Evolutionary conservation across 345 rosid genomes (phyloP), one percentile per base, ranked within the genome.

Genomic region (Syzygium grande): DNA sequence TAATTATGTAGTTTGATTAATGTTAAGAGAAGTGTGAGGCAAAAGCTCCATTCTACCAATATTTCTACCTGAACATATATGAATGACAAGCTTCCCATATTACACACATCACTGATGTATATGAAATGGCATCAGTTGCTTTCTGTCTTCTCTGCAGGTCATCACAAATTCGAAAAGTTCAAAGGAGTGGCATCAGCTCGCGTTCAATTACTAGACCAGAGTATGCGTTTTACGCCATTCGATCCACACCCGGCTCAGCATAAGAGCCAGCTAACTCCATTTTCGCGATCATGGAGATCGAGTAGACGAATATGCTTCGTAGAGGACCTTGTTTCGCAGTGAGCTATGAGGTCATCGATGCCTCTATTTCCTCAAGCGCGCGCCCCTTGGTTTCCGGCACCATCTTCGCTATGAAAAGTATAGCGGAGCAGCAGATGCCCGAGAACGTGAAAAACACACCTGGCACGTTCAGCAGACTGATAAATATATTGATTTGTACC

Each of bases 301-400:
- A 8, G 78, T 29, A 16, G 43, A 65, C 78, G 17, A 2, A 30
- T 30, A 68, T 68, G 79, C 79, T 68, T 68, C 3, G 11, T 17
- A 17, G 79, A 30, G 79, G 79, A 68, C 79, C 43, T 30, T 30
- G 79, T 8, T 65, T 30, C 79, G 43, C 9, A 3, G 3, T 17
- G 79, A 30, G 3, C 79, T 68, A 68, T 30, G 43, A 68, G 79
- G 87, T 84, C 46, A 92, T 55, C 21, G 93, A 90, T 83, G 87
- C 90, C 88, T 94, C 94, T 5, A 94, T 91, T 88, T 94, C 94
- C 90, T 94, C 95, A 0, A 94, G 90, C 0, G 96, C 88, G 85
- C 92, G 87, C 41, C 93, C 94, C 87, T 87, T 91, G 11, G 93
- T 94, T 90, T 93, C 95, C 0, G 94, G 95, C 41, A 94, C 95